phyloP scores from a whole-genome alignment of 169 alveolate genomes.

The Eimeria maxima region DNA sequence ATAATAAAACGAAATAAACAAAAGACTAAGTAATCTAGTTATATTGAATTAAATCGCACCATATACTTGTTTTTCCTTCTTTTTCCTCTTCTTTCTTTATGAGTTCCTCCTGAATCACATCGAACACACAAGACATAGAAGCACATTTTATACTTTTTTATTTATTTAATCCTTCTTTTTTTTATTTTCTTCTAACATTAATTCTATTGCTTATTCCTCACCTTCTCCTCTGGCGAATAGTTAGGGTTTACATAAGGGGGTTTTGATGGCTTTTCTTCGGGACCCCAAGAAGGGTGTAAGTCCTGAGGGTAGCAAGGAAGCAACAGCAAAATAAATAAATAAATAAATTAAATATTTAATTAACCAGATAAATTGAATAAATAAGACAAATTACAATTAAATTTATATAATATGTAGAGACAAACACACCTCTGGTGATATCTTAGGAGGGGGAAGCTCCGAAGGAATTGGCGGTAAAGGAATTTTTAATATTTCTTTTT shows the following conservation, averaged over 20 bases:
- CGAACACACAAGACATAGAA: not conserved
- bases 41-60: not conserved
- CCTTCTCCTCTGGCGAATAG: constrained; percentile 21
- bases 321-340: not conserved
- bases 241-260: constrained; percentile 23
- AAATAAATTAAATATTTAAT: not conserved
- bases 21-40: no score
- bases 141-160: no score
- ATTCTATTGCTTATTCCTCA: not conserved
- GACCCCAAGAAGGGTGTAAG: constrained; percentile 4
- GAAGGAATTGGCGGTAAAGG: not conserved
- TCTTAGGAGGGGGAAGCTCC: not conserved
- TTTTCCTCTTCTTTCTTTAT: not conserved
- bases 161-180: not conserved
- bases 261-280: not conserved
- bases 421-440: not conserved
- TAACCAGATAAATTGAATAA: no score
- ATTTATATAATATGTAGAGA: not conserved
- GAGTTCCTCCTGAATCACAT: not conserved
- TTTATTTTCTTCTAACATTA: not conserved
- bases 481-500: not conserved
- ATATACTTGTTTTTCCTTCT: constrained; percentile 20
- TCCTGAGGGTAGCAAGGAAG: no score
- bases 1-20: not conserved
- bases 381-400: not conserved